phyloP scores from a whole-genome alignment of 768 basidiomycete genomes.

The Polyporus arcularius region DNA sequence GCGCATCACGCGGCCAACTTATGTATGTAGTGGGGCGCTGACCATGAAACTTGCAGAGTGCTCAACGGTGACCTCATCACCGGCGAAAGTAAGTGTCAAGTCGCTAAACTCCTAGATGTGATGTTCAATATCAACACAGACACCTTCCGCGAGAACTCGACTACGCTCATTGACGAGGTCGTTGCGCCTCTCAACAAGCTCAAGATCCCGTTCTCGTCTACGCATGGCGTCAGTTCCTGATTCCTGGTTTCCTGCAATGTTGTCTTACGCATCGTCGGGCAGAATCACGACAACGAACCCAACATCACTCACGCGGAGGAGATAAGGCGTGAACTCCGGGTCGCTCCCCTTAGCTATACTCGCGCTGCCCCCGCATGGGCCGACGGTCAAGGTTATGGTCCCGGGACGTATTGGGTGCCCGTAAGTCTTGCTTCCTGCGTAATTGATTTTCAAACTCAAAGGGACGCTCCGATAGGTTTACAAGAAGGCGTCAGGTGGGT shows the following conservation, averaged over 20 bases:
- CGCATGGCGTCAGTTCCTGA: constrained; percentile 57
- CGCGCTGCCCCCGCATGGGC: constrained; percentile 58
- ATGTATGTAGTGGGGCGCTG: not conserved
- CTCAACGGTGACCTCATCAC: constrained; percentile 77
- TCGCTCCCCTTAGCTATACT: constrained; percentile 63
- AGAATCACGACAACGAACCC: constrained; percentile 75
- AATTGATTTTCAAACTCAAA: not conserved
- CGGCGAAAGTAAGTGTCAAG: constrained; percentile 54
- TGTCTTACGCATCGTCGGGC: not conserved
- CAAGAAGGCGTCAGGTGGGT: constrained; percentile 34
- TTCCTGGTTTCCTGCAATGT: not conserved
- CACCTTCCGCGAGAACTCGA: constrained; percentile 64
- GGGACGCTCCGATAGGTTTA: constrained; percentile 37
- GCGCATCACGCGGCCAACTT: constrained; percentile 22
- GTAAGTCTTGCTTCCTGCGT: constrained; percentile 35
- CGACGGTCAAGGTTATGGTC: constrained; percentile 59
- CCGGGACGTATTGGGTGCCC: constrained; percentile 80
- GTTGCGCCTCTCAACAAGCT: constrained; percentile 59
- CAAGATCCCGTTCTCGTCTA: constrained; percentile 64
- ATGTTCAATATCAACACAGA: constrained; percentile 38
- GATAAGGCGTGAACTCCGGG: constrained; percentile 58
- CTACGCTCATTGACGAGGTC: constrained; percentile 63
- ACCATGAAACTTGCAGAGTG: constrained; percentile 42
- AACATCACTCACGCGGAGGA: constrained; percentile 75
- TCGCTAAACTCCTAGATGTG: not conserved